These are phyloP conservation scores for Penicillium italicum DNA, from an alignment of 2,329 filamentous ascomycete genomes.

Conservation along the genomic window DNA sequence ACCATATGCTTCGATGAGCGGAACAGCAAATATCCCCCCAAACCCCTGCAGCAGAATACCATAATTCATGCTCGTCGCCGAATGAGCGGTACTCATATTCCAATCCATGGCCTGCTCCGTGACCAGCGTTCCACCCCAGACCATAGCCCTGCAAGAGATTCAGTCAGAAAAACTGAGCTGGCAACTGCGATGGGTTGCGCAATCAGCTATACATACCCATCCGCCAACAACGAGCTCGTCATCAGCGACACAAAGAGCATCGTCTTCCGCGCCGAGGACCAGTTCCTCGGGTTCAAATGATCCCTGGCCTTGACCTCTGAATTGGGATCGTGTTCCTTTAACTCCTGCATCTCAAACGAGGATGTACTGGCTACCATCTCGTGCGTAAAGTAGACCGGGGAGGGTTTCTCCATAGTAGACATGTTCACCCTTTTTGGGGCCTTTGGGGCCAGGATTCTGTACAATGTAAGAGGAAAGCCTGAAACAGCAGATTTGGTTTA, in stretches of 20 bases:
- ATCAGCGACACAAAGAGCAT: conserved; percentile 35
- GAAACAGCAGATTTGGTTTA: background rate
- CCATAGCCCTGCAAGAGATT: conserved; percentile 31
- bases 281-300: conserved; percentile 27
- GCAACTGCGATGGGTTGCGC: background rate
- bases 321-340: background rate
- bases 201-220: conserved; percentile 28
- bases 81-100: conserved; percentile 31
- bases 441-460: background rate
- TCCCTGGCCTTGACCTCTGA: conserved; percentile 12
- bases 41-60: conserved; percentile 40
- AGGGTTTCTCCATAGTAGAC: conserved; percentile 15
- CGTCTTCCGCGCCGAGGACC: conserved; percentile 29
- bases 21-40: conserved; percentile 39
- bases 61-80: conserved; percentile 40
- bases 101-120: conserved; percentile 39
- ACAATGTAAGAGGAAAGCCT: background rate
- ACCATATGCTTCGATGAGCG: conserved; percentile 41
- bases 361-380: conserved; percentile 12
- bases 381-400: background rate
- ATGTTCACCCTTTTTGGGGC: background rate
- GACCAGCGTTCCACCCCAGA: conserved; percentile 41
- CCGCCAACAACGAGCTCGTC: conserved; percentile 35
- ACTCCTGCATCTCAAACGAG: conserved; percentile 4
- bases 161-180: background rate